phyloP scores from a whole-genome alignment of 768 basidiomycete species.

The Rhodotorula graminis region DNA sequence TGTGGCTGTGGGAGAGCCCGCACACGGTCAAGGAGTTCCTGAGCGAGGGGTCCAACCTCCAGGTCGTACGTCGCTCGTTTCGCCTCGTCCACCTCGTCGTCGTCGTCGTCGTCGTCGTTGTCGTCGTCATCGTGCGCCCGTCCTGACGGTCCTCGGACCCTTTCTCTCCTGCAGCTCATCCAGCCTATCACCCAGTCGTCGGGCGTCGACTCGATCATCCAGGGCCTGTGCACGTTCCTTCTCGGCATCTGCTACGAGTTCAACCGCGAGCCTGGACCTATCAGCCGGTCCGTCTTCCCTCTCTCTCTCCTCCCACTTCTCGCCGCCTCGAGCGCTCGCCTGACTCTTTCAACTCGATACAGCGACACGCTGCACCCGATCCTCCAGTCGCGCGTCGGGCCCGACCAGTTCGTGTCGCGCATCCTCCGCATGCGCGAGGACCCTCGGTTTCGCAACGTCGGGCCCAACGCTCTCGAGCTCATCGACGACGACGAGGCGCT shows the following conservation, averaged over 20 bases:
- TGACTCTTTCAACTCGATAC: not conserved
- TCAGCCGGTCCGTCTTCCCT: slow-evolving; percentile 64
- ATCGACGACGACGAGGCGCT: slow-evolving; percentile 31
- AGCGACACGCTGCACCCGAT: slow-evolving; percentile 85
- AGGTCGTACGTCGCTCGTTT: slow-evolving; percentile 64
- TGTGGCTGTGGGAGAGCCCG: slow-evolving; percentile 97
- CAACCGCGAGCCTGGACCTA: slow-evolving; percentile 89
- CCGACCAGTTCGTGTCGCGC: slow-evolving; percentile 79
- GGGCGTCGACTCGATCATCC: slow-evolving; percentile 77
- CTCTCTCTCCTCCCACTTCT: not conserved
- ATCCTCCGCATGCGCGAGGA: slow-evolving; percentile 86
- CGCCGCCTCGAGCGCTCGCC: not conserved
- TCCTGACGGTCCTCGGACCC: no score
- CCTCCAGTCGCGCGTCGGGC: slow-evolving; percentile 72
- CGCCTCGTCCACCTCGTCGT: no score
- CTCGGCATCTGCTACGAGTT: slow-evolving; percentile 94
- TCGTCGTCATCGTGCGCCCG: no score
- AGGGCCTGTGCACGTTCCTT: slow-evolving; percentile 83
- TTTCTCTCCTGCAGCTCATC: slow-evolving; percentile 60
- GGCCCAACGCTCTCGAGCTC: slow-evolving; percentile 72
- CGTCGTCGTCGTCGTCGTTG: fast-evolving
- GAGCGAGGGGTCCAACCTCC: slow-evolving; percentile 75
- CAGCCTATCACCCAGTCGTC: slow-evolving; percentile 88
- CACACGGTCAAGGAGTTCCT: slow-evolving; percentile 81
- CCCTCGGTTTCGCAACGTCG: slow-evolving; percentile 81